These are phyloP conservation scores for Cutaneotrichosporon sp. DNA, from an alignment of 1,284 basidiomycete species.

Conservation along the genomic window DNA sequence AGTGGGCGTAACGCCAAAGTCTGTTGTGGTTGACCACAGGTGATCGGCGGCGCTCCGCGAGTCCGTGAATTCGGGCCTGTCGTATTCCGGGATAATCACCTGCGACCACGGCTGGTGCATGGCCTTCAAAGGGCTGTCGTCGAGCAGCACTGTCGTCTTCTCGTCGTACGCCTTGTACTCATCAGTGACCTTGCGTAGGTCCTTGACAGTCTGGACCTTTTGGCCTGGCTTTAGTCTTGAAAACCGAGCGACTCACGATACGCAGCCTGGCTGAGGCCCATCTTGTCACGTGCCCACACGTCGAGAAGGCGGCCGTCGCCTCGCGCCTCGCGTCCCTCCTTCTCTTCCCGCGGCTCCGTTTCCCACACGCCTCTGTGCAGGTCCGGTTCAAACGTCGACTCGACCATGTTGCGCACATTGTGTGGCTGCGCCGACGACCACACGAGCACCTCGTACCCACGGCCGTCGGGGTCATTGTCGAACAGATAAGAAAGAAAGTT, in stretches of 20 bases:
- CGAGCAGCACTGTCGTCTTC: constrained; percentile 41
- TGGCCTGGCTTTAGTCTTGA: constrained; percentile 20
- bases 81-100: constrained; percentile 49
- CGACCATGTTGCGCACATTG: constrained; percentile 50
- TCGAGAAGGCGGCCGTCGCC: constrained; percentile 43
- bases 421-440: constrained; percentile 52
- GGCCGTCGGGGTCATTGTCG: constrained; percentile 23
- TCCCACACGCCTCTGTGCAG: constrained; percentile 42
- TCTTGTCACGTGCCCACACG: constrained; percentile 50
- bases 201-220: constrained; percentile 51
- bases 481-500: constrained; percentile 51
- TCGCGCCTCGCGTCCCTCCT: constrained; percentile 12
- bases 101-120: constrained; percentile 52
- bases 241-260: constrained; percentile 13
- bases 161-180: constrained; percentile 35
- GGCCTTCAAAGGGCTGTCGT: constrained; percentile 51
- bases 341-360: constrained; percentile 20
- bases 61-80: constrained; percentile 28
- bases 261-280: constrained; percentile 39
- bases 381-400: constrained; percentile 37
- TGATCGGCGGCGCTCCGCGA: neutral
- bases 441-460: constrained; percentile 49
- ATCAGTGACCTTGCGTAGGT: constrained; percentile 43
- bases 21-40: neutral
- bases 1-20: neutral